Evolutionary conservation across 2,329 filamentous ascomycete species (phyloP), one percentile per base, ranked within the genome.

Genomic region (Aschersonia sp.): DNA sequence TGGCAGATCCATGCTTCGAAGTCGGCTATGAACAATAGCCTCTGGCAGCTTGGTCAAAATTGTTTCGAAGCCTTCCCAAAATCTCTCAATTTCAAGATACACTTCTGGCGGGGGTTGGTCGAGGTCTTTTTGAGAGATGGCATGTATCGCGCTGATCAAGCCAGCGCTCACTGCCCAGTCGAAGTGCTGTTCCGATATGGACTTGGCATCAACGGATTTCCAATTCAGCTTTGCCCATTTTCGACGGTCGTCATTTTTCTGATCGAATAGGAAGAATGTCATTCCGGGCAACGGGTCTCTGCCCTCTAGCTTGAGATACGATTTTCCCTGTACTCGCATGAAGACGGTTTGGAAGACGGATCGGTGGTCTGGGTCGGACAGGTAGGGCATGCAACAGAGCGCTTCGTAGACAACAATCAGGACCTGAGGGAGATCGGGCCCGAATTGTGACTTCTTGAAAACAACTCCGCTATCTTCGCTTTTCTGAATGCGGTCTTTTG

Each of bases 361-460:
- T 3, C 73, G 68, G 52, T 72, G 71, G 4, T 71, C 69, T 1
- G 72, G 67, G n/a, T 69, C 55, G 43, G 66, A 73, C 51, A 95
- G 71, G 59, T 94, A 87, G 1, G 83, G 74, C 54, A 88, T 79
- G 62, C 84, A 94, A 61, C 88, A 94, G 46, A 97, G 68, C 0
- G 84, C 83, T 62, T 97, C 90, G 56, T 94, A 95, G 32, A 97
- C 77, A 9, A 87, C 83, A 49, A 92, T 76, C 45, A 94, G 76
- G 6, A 86, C 79, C 31, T 76, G 68, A 2, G 74, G 66, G 31
- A 75, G 65, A 6, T 72, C 61, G 22, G 66, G 65, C 10, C 68
- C 69, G 39, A 76, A 64, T 46, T 68, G 66, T 0, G 64, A 57
- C 41, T 71, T 69, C 44, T 66, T 69, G 59, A 76, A 75, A 2